phyloP scores from a whole-genome alignment of 2,329 filamentous ascomycete species.

The Plectosphaerella sp. region DNA sequence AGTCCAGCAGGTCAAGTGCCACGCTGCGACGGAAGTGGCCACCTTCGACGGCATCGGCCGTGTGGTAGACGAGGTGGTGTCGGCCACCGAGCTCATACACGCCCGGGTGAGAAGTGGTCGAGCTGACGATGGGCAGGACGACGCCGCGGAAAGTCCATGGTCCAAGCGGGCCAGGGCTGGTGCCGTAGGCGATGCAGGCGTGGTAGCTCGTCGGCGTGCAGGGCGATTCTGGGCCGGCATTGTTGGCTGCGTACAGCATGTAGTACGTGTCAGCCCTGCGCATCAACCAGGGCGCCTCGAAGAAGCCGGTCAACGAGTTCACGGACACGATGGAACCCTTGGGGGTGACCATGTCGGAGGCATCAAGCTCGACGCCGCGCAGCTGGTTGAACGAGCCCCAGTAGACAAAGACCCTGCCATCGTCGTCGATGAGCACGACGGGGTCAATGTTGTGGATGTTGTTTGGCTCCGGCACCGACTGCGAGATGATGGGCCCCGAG shows the following conservation, averaged over 20 bases:
- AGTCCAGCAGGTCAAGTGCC: constrained; percentile 26
- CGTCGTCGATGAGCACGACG: constrained; percentile 29
- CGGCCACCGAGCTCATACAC: constrained; percentile 20
- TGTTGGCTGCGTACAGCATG: constrained; percentile 33
- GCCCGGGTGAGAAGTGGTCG: constrained; percentile 31
- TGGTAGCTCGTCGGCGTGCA: constrained; percentile 32
- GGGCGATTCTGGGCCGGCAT: constrained; percentile 26
- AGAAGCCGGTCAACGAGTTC: constrained; percentile 23
- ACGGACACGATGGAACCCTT: constrained; percentile 17
- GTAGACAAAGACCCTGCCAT: constrained; percentile 29
- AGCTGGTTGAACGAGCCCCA: constrained; percentile 32
- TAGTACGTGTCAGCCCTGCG: constrained; percentile 30
- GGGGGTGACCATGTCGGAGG: constrained; percentile 29
- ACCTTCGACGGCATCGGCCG: constrained; percentile 25
- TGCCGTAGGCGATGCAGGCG: constrained; percentile 31
- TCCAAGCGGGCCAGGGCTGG: constrained; percentile 24
- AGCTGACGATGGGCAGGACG: constrained; percentile 26
- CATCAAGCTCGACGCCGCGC: constrained; percentile 23
- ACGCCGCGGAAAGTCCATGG: constrained; percentile 29
- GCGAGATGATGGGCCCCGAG: constrained; percentile 28
- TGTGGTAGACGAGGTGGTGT: constrained; percentile 29
- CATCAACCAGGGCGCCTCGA: constrained; percentile 33
- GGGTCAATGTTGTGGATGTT: constrained; percentile 35
- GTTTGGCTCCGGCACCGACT: constrained; percentile 25
- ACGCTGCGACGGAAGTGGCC: constrained; percentile 29